Percentiles rank a stretch among this genome's conserved stretches.
These are phyloP conservation scores for Extremus antarcticus DNA, from an alignment of 495 filamentous ascomycete genomes.

Conservation along the genomic window DNA sequence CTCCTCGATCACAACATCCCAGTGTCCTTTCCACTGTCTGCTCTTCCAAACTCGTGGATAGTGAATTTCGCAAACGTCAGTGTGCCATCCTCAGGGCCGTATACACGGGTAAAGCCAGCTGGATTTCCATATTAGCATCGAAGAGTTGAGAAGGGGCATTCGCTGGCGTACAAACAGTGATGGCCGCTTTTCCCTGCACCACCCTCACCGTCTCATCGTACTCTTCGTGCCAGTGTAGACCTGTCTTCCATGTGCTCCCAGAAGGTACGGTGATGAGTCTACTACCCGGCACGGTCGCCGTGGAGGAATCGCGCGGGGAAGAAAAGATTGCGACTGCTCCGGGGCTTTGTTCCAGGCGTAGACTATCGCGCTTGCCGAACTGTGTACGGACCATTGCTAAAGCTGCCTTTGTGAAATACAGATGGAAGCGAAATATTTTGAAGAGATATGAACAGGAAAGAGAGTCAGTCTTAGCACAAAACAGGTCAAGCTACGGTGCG, in stretches of 20 bases:
- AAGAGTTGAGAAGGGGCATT: neutral
- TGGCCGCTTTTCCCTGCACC: neutral
- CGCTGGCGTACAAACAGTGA: neutral
- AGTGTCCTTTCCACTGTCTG: neutral
- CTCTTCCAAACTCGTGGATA: neutral
- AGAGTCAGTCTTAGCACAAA: too few relatives aligned
- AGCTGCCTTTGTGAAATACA: too few relatives aligned
- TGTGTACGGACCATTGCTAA: neutral
- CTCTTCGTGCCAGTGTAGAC: neutral
- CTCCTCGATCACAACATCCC: slow-evolving; percentile 1
- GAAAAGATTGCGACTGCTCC: neutral
- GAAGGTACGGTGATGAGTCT: neutral
- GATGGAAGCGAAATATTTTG: too few relatives aligned
- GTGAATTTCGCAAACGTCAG: neutral
- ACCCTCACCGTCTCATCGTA: neutral
- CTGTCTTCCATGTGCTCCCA: neutral
- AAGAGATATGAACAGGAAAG: too few relatives aligned
- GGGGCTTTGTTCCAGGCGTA: neutral
- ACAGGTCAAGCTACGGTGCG: too few relatives aligned
- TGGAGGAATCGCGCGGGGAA: neutral
- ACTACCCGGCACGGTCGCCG: neutral
- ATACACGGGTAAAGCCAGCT: neutral
- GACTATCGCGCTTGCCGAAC: neutral
- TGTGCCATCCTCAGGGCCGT: neutral
- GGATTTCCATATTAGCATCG: neutral